These are phyloP conservation scores for Arthrobotrys pseudoclavata DNA, from an alignment of 2,329 filamentous ascomycete species.

Conservation along the genomic window DNA sequence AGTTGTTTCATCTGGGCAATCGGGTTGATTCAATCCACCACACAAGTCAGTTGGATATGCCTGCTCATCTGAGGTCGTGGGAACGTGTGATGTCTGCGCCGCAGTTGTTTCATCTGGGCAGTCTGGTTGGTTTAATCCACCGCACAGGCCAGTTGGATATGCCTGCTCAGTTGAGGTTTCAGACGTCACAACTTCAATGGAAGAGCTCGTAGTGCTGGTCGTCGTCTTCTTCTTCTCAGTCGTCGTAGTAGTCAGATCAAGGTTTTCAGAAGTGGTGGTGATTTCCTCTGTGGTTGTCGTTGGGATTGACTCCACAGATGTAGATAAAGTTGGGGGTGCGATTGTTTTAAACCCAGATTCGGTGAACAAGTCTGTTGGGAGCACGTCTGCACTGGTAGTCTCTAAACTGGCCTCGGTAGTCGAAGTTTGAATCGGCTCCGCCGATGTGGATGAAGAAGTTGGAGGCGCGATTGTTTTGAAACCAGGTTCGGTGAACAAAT, in stretches of 20 bases:
- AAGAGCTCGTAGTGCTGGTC: neutral
- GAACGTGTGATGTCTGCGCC: neutral
- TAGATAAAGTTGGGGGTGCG: slow-evolving; percentile 10
- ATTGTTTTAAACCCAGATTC: slow-evolving; percentile 29
- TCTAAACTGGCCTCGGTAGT: too few relatives aligned
- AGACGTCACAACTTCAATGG: neutral
- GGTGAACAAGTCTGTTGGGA: slow-evolving; percentile 30
- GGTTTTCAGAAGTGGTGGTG: neutral
- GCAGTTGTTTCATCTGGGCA: neutral
- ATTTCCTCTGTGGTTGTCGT: neutral
- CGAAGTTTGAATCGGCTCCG: too few relatives aligned
- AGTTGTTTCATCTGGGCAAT: slow-evolving; percentile 6
- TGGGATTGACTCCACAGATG: neutral
- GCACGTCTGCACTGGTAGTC: neutral
- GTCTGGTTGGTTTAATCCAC: slow-evolving; percentile 44
- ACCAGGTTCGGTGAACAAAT: slow-evolving; percentile 17
- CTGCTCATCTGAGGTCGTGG: neutral
- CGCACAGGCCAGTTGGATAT: slow-evolving; percentile 20
- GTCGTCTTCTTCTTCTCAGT: neutral
- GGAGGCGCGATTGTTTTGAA: slow-evolving; percentile 30
- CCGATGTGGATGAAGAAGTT: too few relatives aligned
- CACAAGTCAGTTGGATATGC: slow-evolving; percentile 18
- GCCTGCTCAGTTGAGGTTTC: neutral
- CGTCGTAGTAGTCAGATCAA: neutral
- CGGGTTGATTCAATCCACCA: slow-evolving; percentile 43